phyloP scores from a whole-genome alignment of 768 basidiomycete genomes.

The Tricholoma hemisulphureum region DNA sequence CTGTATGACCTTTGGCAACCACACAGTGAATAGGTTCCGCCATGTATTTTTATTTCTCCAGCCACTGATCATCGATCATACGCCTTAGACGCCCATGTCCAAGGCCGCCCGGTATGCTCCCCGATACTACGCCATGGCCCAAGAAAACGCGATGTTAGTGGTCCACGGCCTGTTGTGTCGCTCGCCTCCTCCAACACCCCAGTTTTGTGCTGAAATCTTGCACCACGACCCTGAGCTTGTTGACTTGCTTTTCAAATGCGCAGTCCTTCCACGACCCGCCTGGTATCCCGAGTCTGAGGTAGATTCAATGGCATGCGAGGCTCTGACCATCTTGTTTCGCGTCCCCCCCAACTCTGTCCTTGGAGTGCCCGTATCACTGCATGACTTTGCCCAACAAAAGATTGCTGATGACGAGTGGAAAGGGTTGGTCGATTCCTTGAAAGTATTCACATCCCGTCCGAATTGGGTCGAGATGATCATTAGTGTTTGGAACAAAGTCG shows the following conservation, averaged over 20 bases:
- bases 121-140: conserved; percentile 27
- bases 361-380: conserved; percentile 18
- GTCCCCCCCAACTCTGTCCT: conserved; percentile 20
- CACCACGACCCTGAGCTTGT: conserved; percentile 21
- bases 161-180: conserved; percentile 18
- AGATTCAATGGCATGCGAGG: conserved; percentile 23
- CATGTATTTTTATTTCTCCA: neutral
- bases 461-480: conserved; percentile 26
- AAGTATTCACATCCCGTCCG: conserved; percentile 24
- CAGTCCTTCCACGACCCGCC: conserved; percentile 18
- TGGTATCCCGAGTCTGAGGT: conserved; percentile 28
- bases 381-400: conserved; percentile 6
- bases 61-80: conserved; percentile 6
- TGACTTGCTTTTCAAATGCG: conserved; percentile 26
- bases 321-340: conserved; percentile 22
- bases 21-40: conserved; percentile 1
- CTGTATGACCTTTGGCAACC: conserved; percentile 9
- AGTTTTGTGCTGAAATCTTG: conserved; percentile 15
- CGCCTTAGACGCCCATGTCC: conserved; percentile 16
- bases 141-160: conserved; percentile 23
- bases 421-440: conserved; percentile 17
- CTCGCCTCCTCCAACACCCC: conserved; percentile 15
- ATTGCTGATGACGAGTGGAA: conserved; percentile 21
- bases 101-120: conserved; percentile 21
- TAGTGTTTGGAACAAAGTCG: conserved; percentile 25